Evolutionary conservation across 495 filamentous ascomycete genomes (phyloP).

Genomic region (Hypoxylon fragiforme): DNA sequence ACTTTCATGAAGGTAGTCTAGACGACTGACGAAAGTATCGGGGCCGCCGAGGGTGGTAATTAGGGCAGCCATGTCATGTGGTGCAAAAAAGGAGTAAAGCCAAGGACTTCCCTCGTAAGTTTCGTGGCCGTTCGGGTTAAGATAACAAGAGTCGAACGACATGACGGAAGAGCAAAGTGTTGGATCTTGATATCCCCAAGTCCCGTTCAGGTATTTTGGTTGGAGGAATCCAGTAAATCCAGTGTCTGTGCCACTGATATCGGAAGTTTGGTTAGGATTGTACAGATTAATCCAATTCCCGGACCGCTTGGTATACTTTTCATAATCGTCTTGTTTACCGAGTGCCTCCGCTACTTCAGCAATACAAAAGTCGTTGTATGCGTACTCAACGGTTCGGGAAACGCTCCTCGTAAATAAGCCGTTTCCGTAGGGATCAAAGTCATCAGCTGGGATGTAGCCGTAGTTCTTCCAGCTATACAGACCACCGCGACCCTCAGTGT

Average conservation of each 20-base stretch:
- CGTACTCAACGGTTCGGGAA: constrained; percentile 71
- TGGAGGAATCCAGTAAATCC: constrained; percentile 69
- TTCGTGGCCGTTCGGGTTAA: constrained; percentile 61
- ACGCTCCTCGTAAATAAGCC: constrained; percentile 67
- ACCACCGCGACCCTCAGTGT: constrained; percentile 67
- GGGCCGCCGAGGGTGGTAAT: constrained; percentile 62
- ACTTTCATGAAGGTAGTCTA: constrained; percentile 62
- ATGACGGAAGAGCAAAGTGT: constrained; percentile 47
- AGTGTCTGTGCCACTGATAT: constrained; percentile 58
- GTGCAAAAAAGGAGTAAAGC: constrained; percentile 67
- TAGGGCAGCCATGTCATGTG: constrained; percentile 64
- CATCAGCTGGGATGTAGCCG: constrained; percentile 64
- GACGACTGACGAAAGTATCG: constrained; percentile 57
- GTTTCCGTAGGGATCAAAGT: constrained; percentile 63
- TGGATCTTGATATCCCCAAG: constrained; percentile 67
- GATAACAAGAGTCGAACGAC: constrained; percentile 58
- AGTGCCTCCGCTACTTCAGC: constrained; percentile 60
- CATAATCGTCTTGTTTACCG: constrained; percentile 55
- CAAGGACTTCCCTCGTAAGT: constrained; percentile 68
- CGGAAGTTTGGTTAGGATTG: constrained; percentile 59
- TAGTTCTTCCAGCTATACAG: constrained; percentile 64
- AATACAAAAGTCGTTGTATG: constrained; percentile 73
- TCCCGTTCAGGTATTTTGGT: constrained; percentile 61
- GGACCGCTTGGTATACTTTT: constrained; percentile 60
- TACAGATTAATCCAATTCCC: constrained; percentile 67